Evolutionary conservation across 1,139 yeast genomes (phyloP), one percentile per base, ranked within the genome.

Genomic region (Zygosaccharomyces sapae): DNA sequence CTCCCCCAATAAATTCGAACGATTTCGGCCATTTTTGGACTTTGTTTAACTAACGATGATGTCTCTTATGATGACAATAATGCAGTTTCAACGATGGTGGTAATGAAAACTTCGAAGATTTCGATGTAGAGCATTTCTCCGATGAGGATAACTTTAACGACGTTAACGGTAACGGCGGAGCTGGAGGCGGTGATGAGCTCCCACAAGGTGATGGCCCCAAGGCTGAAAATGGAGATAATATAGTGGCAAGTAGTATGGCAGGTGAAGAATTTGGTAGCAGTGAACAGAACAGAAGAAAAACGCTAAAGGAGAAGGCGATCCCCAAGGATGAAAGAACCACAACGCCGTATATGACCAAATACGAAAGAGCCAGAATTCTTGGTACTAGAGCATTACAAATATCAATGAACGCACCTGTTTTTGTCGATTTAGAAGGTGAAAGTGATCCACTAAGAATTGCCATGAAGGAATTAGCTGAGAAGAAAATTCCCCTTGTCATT

Each of bases 401-500:
- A 58, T 86, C 96, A 30, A 86, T 92, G 85, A 92, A 92, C 66
- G 98, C 99, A 0, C 98, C 98, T 2, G 98, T 92, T 4, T 79
- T 92, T 65, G 98, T 94, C 39, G 98, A 94, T 61, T 80, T 92
- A 52, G 99, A 92, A 71, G 98, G 98, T 62, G 99, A 94, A 69
- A 92, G 98, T 5, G 99, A 92, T 68, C 98, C 99, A n/a, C 74
- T 92, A 63, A 96, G 90, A 68, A 92, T 92, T 52, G 97, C 99
- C 51, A 86, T 89, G 89, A 92, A 94, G 70, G 99, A 92, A 69
- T 77, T 92, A 56, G 80, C 95, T 1, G 97, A 92, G 68, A 84
- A 88, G 70, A 92, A 90, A 69, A 89, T 94, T 48, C 99, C 98
- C 1, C 75, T 92, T 63, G 96, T 94, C 41, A 87, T 92, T 46